Percentiles rank a stretch among this genome's conserved stretches.
These are phyloP conservation scores for Peziza echinospora DNA, from an alignment of 495 filamentous ascomycete genomes.

Conservation along the genomic window DNA sequence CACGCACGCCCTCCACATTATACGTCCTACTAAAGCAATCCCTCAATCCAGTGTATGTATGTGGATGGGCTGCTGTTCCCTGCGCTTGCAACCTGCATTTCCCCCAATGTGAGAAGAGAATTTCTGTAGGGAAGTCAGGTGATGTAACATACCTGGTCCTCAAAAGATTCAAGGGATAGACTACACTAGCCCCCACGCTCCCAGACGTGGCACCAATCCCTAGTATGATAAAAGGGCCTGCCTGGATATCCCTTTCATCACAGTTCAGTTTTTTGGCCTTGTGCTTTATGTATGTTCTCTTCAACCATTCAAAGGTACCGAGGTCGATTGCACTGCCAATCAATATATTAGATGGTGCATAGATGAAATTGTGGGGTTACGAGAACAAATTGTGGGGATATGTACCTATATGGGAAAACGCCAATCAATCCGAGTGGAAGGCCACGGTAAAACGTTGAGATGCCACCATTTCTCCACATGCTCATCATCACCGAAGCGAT, in stretches of 20 bases:
- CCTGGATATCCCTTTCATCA: constrained; percentile 79
- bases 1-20: constrained; percentile 58
- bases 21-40: constrained; percentile 72
- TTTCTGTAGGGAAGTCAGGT: not conserved
- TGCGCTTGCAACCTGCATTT: constrained; percentile 60
- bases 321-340: constrained; percentile 54
- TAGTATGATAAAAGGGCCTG: constrained; percentile 63
- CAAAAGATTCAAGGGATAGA: constrained; percentile 89
- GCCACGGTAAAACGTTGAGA: constrained; percentile 70
- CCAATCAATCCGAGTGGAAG: constrained; percentile 78
- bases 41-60: constrained; percentile 69
- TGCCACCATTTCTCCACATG: constrained; percentile 56
- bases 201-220: constrained; percentile 83
- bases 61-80: constrained; percentile 74
- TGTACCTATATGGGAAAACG: constrained; percentile 81
- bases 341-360: too few species aligned
- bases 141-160: constrained; percentile 33
- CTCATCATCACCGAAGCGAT: constrained; percentile 60
- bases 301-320: constrained; percentile 82
- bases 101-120: not conserved
- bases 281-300: constrained; percentile 43
- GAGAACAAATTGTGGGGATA: not conserved
- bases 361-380: too few species aligned
- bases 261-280: constrained; percentile 47
- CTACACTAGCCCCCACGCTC: constrained; percentile 76